Percentiles rank a stretch among this genome's conserved stretches.
phyloP scores from a whole-genome alignment of 1,284 basidiomycete species.

The Tilletia walkeri region DNA sequence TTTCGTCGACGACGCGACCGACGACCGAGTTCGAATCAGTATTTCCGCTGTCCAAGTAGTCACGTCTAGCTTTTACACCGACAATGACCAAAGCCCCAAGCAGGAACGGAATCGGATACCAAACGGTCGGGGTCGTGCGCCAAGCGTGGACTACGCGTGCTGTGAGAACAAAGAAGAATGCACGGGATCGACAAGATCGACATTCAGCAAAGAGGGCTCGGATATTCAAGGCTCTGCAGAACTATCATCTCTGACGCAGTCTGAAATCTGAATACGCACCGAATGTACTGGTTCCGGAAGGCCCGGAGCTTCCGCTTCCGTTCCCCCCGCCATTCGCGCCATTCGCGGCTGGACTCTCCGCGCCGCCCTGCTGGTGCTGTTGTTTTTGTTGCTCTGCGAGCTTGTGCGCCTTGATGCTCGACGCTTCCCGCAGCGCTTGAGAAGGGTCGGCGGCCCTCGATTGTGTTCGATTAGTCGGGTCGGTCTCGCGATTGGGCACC shows the following conservation, averaged over 20 bases:
- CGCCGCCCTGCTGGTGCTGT: background rate
- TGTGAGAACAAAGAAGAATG: background rate
- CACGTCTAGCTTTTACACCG: constrained; percentile 68
- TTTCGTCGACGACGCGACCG: constrained; percentile 65
- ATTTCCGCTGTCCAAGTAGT: constrained; percentile 56
- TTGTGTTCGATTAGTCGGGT: too few relatives aligned
- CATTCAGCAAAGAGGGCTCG: background rate
- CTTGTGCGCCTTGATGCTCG: constrained; percentile 2
- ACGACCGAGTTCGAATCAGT: constrained; percentile 28
- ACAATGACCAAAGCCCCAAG: constrained; percentile 59
- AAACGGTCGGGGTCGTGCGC: constrained; percentile 83
- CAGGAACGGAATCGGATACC: constrained; percentile 91
- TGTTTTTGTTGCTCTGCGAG: background rate
- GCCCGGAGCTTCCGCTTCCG: background rate
- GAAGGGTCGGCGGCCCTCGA: background rate
- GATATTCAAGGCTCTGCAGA: background rate
- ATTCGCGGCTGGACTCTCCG: background rate
- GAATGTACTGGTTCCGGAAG: background rate
- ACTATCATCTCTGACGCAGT: background rate
- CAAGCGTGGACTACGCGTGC: constrained; percentile 64
- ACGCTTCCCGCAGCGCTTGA: constrained; percentile 9
- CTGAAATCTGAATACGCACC: background rate
- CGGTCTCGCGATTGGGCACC: background rate
- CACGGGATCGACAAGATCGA: background rate
- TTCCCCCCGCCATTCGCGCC: background rate